Conservation (phyloP, 441 rosid species). For the Arabidopsis hybrid region DNA sequence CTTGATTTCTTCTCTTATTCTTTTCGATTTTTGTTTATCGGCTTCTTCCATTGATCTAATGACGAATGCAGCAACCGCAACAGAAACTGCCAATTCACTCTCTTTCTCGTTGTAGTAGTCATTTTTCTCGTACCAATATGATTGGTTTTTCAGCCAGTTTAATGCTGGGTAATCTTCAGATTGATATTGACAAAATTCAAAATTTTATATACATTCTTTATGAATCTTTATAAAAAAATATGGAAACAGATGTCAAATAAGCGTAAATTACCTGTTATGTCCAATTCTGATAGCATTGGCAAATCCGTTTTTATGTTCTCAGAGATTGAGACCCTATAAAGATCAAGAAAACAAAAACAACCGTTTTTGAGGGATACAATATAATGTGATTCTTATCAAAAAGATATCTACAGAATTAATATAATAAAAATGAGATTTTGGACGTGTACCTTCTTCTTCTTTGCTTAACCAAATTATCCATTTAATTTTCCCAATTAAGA, state of each 20-base stretch:
- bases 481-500: neutral
- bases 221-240: neutral
- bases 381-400: too few relatives aligned
- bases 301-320: slow-evolving; percentile 28
- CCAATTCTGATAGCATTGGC: slow-evolving; percentile 24
- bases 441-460: slow-evolving; percentile 36
- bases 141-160: slow-evolving; percentile 43
- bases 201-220: neutral
- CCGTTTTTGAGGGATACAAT: neutral
- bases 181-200: neutral
- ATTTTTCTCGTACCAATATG: slow-evolving; percentile 45
- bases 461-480: slow-evolving; percentile 44
- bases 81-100: slow-evolving; percentile 60
- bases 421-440: neutral
- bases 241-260: neutral
- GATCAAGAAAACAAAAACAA: neutral
- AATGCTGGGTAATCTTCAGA: slow-evolving; percentile 37
- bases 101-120: slow-evolving; percentile 46
- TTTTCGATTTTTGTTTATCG: slow-evolving; percentile 41
- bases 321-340: slow-evolving; percentile 34
- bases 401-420: neutral
- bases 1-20: slow-evolving; percentile 50
- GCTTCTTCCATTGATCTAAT: slow-evolving; percentile 55
- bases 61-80: slow-evolving; percentile 72
- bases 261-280: slow-evolving; percentile 24